phyloP scores from a whole-genome alignment of 2,329 filamentous ascomycete genomes.

The Claviceps spartinae region DNA sequence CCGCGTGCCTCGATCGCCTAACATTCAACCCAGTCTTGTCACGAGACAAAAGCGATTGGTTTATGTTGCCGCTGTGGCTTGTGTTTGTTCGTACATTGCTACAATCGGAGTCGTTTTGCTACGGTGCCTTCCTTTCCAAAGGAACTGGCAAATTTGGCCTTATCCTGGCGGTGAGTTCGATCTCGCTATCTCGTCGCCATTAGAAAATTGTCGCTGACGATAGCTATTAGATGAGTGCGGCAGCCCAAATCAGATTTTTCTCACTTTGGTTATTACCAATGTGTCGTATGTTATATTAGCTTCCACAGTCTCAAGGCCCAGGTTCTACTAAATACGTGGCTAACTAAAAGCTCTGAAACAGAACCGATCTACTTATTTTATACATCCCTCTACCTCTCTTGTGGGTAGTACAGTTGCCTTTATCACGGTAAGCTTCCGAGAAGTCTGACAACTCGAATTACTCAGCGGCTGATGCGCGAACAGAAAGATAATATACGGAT shows the following conservation, averaged over 20 bases:
- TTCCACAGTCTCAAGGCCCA: neutral
- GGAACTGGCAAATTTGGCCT: conserved; percentile 14
- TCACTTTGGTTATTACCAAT: conserved; percentile 12
- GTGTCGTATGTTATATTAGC: conserved; percentile 9
- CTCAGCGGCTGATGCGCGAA: neutral
- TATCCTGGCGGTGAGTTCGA: conserved; percentile 11
- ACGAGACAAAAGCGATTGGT: conserved; percentile 11
- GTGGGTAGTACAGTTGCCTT: conserved; percentile 12
- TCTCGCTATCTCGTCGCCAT: neutral
- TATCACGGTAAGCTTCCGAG: conserved; percentile 6
- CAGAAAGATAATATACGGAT: conserved; percentile 11
- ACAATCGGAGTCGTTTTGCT: conserved; percentile 11
- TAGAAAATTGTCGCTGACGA: neutral
- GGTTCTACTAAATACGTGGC: neutral
- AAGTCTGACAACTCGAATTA: neutral
- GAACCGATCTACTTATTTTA: conserved; percentile 12
- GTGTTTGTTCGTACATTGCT: conserved; percentile 8
- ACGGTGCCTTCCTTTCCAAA: conserved; percentile 11
- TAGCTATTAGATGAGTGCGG: conserved; percentile 9
- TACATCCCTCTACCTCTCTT: conserved; percentile 13
- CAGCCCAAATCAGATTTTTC: conserved; percentile 10
- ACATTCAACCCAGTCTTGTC: conserved; percentile 8
- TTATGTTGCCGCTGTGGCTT: conserved; percentile 7
- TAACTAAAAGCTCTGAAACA: neutral
- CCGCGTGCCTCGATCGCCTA: neutral